phyloP scores from a whole-genome alignment of 768 basidiomycete genomes.

The Lyophyllum atratum region DNA sequence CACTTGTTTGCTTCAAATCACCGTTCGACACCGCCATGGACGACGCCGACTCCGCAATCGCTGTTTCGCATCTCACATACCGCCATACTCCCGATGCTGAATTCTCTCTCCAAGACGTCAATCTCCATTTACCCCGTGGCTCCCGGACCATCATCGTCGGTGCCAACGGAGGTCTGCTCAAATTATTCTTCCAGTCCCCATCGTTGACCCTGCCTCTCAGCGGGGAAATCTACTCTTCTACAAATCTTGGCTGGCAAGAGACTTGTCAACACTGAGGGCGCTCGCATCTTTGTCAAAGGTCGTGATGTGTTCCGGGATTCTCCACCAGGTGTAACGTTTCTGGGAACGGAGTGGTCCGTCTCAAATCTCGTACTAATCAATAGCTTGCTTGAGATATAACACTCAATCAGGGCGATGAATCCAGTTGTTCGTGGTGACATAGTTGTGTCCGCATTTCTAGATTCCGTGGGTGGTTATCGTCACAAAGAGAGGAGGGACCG shows the following conservation, averaged over 20 bases:
- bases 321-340: slow-evolving; percentile 78
- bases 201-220: slow-evolving; percentile 34
- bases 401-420: slow-evolving; percentile 82
- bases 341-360: slow-evolving; percentile 91
- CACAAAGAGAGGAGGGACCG: slow-evolving; percentile 86
- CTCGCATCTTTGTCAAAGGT: slow-evolving; percentile 71
- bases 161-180: slow-evolving; percentile 83
- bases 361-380: slow-evolving; percentile 11
- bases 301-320: slow-evolving; percentile 90
- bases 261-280: slow-evolving; percentile 54
- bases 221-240: slow-evolving; percentile 95
- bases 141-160: slow-evolving; percentile 87
- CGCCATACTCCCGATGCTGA: slow-evolving; percentile 41
- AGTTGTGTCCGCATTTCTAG: slow-evolving; percentile 89
- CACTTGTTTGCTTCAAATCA: no score
- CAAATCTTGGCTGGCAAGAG: slow-evolving; percentile 94
- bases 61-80: slow-evolving; percentile 60
- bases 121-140: slow-evolving; percentile 67
- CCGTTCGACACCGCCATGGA: slow-evolving; percentile 12
- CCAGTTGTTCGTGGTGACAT: slow-evolving; percentile 95
- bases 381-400: slow-evolving; percentile 7
- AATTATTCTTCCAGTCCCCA: slow-evolving; percentile 5
- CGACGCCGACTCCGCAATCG: slow-evolving; percentile 31
- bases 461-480: slow-evolving; percentile 95
- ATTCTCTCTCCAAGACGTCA: slow-evolving; percentile 65